Base-by-base conservation (phyloP, 2,329 filamentous ascomycete species). In the Clonostachys rhizophaga region DNA sequence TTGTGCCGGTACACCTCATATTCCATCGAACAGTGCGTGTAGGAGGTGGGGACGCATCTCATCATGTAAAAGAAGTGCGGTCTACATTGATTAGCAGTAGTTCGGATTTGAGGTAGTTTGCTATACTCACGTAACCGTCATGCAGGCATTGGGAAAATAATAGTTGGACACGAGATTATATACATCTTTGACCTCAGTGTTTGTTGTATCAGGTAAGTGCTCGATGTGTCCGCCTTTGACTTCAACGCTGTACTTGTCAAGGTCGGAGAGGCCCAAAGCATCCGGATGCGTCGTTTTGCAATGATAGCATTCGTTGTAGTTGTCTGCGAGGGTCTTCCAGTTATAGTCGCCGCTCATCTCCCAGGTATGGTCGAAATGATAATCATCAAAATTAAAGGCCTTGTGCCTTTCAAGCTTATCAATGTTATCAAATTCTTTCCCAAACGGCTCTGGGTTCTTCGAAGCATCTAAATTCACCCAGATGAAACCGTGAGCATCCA, bases 271-370 rank as follows among this genome's bases (percentile, higher is more conserved):
- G 36, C 68, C 66, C 5, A 75, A 68, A 33, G 83, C 75, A 48
- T 80, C 76, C 3, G 81, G 78, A 53, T 83, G 79, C 3, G 78
- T 74, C 1, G 74, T 76, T 43, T 74, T 72, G 66, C 79, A 83
- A 65, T 84, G 80, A 54, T 84, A 84, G 57, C 79, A 84, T 57
- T 81, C 80, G 57, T 84, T 84, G 67, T 82, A 84, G 65, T 84
- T 83, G 57, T 79, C 73, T 48, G 60, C 58, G 40, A 81, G 63
- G 18, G 75, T 74, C 64, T 82, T 82, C 79, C 79, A 83, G 64
- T 82, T 81, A 57, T 74, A 78, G 34, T 73, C 69, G 1, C 72
- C 74, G 42, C 78, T 71, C 70, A 79, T 74, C 52, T 78, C 70
- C 75, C 76, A 82, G 34, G 63, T 62, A 55, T 81, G 78, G 53